Percentiles rank a stretch among this genome's conserved stretches.
Conservation (phyloP, 495 filamentous ascomycete genomes). For the Penicillium maclennaniae region DNA sequence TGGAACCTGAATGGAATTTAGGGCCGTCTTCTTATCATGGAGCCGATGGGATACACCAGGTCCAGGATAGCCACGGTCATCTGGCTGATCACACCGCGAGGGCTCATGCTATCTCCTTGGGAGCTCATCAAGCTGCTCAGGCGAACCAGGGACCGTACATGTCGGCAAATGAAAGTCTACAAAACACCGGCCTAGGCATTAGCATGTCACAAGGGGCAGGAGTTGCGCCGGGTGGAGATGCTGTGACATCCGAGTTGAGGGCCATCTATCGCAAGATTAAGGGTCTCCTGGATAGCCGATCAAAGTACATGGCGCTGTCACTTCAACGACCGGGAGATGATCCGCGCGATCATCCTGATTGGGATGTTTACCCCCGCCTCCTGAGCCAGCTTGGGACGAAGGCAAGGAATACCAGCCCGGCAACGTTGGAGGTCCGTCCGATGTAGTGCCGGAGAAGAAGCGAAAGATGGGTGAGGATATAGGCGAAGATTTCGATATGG, state of each 20-base stretch:
- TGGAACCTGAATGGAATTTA: conserved; percentile 15
- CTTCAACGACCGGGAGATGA: conserved; percentile 76
- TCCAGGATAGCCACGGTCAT: conserved; percentile 23
- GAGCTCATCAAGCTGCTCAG: conserved; percentile 40
- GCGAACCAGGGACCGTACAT: conserved; percentile 32
- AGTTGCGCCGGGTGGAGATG: conserved; percentile 57
- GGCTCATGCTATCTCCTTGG: conserved; percentile 41
- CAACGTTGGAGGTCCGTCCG: conserved; percentile 16
- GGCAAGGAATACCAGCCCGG: conserved; percentile 49
- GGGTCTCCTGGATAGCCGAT: conserved; percentile 74
- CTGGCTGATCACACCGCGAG: conserved; percentile 43
- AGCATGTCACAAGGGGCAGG: conserved; percentile 41
- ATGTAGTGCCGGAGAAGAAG: conserved; percentile 49
- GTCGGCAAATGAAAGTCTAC: conserved; percentile 44
- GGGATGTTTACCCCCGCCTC: conserved; percentile 86
- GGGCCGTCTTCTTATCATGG: conserved; percentile 4
- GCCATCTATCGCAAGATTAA: conserved; percentile 86
- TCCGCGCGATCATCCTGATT: conserved; percentile 76
- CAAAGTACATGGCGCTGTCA: conserved; percentile 87
- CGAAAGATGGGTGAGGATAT: conserved; percentile 83
- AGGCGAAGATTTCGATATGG: conserved; percentile 84
- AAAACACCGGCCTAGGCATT: conserved; percentile 49
- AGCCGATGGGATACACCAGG: conserved; percentile 6
- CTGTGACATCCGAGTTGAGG: conserved; percentile 75
- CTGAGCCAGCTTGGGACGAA: conserved; percentile 84